Evolutionary conservation across 345 rosid genomes (phyloP), one percentile per base, ranked within the genome.

Genomic region (Theobroma cacao): DNA sequence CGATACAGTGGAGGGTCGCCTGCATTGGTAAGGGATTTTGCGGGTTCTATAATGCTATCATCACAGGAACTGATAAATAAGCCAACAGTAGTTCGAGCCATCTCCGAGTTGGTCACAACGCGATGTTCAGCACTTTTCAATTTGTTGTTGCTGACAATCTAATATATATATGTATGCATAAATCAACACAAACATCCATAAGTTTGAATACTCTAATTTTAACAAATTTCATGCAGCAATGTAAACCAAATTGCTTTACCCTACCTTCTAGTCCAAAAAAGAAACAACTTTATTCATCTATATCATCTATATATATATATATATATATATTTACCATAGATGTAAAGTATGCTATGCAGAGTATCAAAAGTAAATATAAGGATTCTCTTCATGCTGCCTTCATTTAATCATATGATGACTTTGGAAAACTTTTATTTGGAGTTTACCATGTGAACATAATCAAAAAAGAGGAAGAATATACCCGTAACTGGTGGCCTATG

Each of bases 101-200:
- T 24, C 33, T 48, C 45, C 1, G 77, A 38, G 28, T 82, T 80
- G n/a, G 83, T 85, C 66, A 82, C 86, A 10, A 38, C 88, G 30
- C 88, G 65, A 40, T 81, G 84, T 18, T 80, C 83, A 3, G 70
- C 84, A 53, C 88, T 74, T 7, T 69, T 83, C 77, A 85, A 63
- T 43, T 82, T 85, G 28, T 63, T 33, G 74, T 80, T 83, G 36
- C 84, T 85, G 5, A 73, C 73, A 5, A 82, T 74, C 88, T 85
- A n/a, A n/a, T n/a, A 36, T 17, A 5, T 14, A 24, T 50, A 12
- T 3, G 15, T 17, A 30, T 7, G 7, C 41, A n/a, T 15, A 71
- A 28, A 48, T 45, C 55, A 26, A 26, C 7, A 47, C 45, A 68
- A 6, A 15, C 4, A 48, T 15, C 20, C 53, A 14, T 48, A 15